phyloP scores from a whole-genome alignment of 163 green algal species.

The Scenedesmus sp. region DNA sequence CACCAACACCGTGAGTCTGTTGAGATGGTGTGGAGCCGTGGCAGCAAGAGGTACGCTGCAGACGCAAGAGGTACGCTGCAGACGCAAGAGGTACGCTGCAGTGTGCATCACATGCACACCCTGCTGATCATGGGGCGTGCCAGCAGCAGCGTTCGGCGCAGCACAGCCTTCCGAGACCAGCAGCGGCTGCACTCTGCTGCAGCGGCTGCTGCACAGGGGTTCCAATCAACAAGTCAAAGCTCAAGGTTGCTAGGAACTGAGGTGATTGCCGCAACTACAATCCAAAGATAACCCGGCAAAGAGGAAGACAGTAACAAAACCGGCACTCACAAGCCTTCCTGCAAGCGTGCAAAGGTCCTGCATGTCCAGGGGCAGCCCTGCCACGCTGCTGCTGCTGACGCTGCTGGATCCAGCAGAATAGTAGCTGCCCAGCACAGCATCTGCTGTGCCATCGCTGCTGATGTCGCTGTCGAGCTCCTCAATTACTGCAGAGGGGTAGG shows the following conservation, averaged over 20 bases:
- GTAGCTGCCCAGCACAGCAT: conserved; percentile 9
- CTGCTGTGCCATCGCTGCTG: conserved; percentile 41
- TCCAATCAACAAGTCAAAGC: not conserved
- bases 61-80: not conserved
- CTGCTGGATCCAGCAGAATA: not conserved
- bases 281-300: not conserved
- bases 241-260: not conserved
- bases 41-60: no score
- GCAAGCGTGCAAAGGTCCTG: conserved; percentile 9
- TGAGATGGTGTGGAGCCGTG: no score
- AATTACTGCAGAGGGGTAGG: conserved; percentile 6
- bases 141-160: no score
- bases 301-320: not conserved
- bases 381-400: not conserved
- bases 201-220: not conserved
- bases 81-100: not conserved
- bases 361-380: conserved; percentile 3
- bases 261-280: not conserved
- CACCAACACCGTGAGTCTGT: no score
- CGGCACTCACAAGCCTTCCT: conserved; percentile 14
- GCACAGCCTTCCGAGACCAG: no score
- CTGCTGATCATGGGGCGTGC: no score
- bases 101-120: no score
- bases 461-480: conserved; percentile 43
- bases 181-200: no score